These are phyloP conservation scores for Exophiala lecanii-corni DNA, from an alignment of 2,329 filamentous ascomycete genomes.

Conservation along the genomic window DNA sequence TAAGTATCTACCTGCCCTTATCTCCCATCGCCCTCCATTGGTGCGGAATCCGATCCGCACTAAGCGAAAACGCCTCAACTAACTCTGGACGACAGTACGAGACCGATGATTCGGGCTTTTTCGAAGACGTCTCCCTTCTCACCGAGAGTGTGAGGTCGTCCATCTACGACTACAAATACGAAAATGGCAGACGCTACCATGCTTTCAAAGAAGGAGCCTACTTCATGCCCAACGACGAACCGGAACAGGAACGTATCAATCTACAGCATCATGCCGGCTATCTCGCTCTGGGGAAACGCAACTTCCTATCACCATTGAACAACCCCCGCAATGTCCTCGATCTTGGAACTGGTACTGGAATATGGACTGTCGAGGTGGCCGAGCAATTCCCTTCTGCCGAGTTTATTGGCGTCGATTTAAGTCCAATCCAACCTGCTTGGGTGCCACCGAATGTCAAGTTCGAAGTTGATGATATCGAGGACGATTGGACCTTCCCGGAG, in stretches of 20 bases:
- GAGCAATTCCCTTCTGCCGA: constrained; percentile 24
- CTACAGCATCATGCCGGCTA: constrained; percentile 32
- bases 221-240: constrained; percentile 39
- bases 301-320: constrained; percentile 24
- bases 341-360: constrained; percentile 21
- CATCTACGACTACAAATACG: constrained; percentile 31
- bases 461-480: constrained; percentile 29
- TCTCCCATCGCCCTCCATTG: neutral
- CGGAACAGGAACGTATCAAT: constrained; percentile 39
- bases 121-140: neutral
- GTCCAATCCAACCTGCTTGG: constrained; percentile 17
- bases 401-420: constrained; percentile 22
- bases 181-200: constrained; percentile 41
- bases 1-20: neutral
- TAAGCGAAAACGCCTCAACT: neutral
- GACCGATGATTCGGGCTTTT: constrained; percentile 8
- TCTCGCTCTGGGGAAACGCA: constrained; percentile 11
- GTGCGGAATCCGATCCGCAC: too few relatives aligned
- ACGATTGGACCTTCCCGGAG: constrained; percentile 24
- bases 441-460: constrained; percentile 30
- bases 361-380: constrained; percentile 23
- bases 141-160: constrained; percentile 29
- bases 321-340: constrained; percentile 19
- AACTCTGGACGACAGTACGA: constrained; percentile 6
- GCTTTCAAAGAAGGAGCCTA: constrained; percentile 40